A percentile compares a stretch with the other conserved stretches of the same genome.
These are phyloP conservation scores for Myriosclerotinia curreyana DNA, from an alignment of 2,329 filamentous ascomycete species.

Conservation along the genomic window DNA sequence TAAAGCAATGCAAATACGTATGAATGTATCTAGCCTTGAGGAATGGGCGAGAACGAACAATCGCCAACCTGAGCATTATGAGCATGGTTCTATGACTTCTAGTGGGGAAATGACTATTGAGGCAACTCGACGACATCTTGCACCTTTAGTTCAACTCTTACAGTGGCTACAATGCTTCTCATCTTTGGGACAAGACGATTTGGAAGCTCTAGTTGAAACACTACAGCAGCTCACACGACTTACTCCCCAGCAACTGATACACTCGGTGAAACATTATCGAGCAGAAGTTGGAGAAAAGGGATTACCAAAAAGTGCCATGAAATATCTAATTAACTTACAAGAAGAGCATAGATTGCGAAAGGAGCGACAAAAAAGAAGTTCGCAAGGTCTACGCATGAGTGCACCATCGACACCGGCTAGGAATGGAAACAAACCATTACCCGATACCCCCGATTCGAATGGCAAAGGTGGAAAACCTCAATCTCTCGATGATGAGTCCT, in stretches of 20 bases:
- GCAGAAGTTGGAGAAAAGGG: constrained; percentile 94
- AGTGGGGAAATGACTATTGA: constrained; percentile 87
- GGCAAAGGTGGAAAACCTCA: constrained; percentile 38
- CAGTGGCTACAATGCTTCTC: constrained; percentile 99
- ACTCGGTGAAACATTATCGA: constrained; percentile 88
- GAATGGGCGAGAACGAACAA: constrained; percentile 96
- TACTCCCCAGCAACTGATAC: constrained; percentile 83
- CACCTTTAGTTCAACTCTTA: constrained; percentile 86
- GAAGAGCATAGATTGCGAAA: constrained; percentile 65
- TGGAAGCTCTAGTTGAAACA: constrained; percentile 84
- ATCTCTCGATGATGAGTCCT: constrained; percentile 29
- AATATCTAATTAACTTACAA: constrained; percentile 78
- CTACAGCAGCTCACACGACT: constrained; percentile 83
- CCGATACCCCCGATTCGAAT: constrained; percentile 44
- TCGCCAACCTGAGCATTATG: constrained; percentile 89
- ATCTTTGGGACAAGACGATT: constrained; percentile 77
- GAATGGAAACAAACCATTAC: constrained; percentile 44
- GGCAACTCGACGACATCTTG: constrained; percentile 76
- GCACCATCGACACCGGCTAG: constrained; percentile 42
- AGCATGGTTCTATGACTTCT: constrained; percentile 81
- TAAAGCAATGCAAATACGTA: constrained; percentile 99
- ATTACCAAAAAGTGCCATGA: constrained; percentile 81
- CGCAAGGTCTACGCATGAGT: constrained; percentile 44
- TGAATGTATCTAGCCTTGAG: constrained; percentile 94
- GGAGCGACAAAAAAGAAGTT: constrained; percentile 49